Evolutionary conservation across 225 moss, liverwort and hornwort species (phyloP).

Genomic region (Bryum argenteum): DNA sequence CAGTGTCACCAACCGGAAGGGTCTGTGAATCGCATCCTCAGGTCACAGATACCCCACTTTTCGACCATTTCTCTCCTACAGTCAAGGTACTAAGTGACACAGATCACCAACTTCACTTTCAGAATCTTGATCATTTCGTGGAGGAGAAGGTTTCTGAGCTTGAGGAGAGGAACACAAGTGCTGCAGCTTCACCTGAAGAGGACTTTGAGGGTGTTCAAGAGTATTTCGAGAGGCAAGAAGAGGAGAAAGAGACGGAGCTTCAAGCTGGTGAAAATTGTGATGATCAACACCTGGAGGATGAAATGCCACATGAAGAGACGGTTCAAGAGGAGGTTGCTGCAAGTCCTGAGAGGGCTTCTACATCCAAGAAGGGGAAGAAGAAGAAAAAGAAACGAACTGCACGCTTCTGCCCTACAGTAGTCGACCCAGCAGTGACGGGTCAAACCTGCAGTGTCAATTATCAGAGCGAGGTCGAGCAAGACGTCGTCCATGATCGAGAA

Average conservation of each 20-base stretch:
- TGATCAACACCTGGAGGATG: slow-evolving; percentile 22
- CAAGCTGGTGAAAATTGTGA: slow-evolving; percentile 3
- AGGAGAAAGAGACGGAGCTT: slow-evolving; percentile 19
- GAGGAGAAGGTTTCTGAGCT: slow-evolving; percentile 18
- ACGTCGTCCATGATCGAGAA: slow-evolving; percentile 15
- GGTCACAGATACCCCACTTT: slow-evolving; percentile 6
- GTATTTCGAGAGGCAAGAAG: slow-evolving; percentile 23
- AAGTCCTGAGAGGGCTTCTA: neutral
- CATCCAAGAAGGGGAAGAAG: slow-evolving; percentile 22
- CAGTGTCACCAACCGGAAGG: slow-evolving; percentile 21
- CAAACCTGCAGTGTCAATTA: slow-evolving; percentile 51
- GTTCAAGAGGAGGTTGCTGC: slow-evolving; percentile 14
- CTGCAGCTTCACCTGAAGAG: neutral
- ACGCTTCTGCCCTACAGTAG: slow-evolving; percentile 13
- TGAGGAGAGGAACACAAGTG: slow-evolving; percentile 28
- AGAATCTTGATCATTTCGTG: slow-evolving; percentile 19
- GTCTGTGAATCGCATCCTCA: slow-evolving; percentile 5
- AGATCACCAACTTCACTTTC: slow-evolving; percentile 14
- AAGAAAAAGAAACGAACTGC: slow-evolving; percentile 25
- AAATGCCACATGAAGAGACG: slow-evolving; percentile 9
- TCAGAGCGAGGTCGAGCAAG: slow-evolving; percentile 52
- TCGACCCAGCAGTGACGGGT: slow-evolving; percentile 23
- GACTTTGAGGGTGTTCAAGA: slow-evolving; percentile 31
- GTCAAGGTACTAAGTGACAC: slow-evolving; percentile 3
- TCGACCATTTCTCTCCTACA: slow-evolving; percentile 12